Evolutionary conservation across 2,329 filamentous ascomycete species (phyloP).

Genomic region (Botrytis squamosa): DNA sequence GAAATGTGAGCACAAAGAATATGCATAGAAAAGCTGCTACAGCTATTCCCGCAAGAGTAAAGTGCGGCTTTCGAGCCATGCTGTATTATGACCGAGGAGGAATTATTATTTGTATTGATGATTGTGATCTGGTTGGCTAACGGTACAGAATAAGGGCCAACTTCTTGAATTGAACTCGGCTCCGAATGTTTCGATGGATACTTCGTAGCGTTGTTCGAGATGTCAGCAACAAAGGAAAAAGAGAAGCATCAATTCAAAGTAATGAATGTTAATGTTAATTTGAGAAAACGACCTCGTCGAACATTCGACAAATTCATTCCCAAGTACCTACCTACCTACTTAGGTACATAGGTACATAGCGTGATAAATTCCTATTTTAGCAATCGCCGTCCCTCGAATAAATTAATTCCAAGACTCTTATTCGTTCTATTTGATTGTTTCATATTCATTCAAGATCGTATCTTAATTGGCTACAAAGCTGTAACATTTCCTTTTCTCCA

Average conservation of each 20-base stretch:
- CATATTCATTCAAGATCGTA: background rate
- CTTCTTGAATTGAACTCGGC: background rate
- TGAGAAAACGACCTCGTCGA: background rate
- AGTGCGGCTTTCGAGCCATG: slow-evolving; percentile 45
- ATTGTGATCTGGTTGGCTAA: slow-evolving; percentile 5
- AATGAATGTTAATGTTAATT: background rate
- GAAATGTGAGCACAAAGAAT: slow-evolving; percentile 52
- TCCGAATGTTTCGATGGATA: background rate
- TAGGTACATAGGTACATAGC: background rate
- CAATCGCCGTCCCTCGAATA: background rate
- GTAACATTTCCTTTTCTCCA: background rate
- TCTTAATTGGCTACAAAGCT: background rate
- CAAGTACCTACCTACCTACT: background rate
- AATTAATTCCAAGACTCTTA: background rate
- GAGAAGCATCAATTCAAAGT: background rate
- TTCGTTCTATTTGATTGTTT: background rate
- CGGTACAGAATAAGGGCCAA: background rate
- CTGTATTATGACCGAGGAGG: slow-evolving; percentile 3
- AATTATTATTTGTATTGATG: background rate
- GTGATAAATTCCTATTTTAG: background rate
- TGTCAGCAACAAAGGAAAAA: background rate
- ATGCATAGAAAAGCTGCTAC: slow-evolving; percentile 58
- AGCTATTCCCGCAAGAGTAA: slow-evolving; percentile 54
- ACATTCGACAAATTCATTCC: background rate
- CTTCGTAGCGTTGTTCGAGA: background rate